Evolutionary conservation across 306 rosid species (phyloP).

Genomic region (Quercus robur): DNA sequence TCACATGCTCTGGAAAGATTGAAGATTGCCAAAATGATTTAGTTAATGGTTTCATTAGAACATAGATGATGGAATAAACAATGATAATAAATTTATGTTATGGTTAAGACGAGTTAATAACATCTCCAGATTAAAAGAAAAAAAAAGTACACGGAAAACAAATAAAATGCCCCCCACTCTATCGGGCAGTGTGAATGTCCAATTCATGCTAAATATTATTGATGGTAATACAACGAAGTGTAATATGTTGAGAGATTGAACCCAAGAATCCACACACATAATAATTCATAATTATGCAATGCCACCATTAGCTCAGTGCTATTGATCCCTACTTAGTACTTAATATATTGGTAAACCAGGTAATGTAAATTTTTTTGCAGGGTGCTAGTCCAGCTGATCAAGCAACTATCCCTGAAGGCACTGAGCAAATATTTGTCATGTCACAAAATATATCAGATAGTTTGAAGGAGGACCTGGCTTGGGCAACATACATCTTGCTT

Average conservation of each 20-base stretch:
- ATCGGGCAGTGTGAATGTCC: too few species aligned
- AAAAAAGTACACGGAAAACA: too few species aligned
- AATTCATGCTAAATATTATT: too few species aligned
- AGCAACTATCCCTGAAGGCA: slow-evolving; percentile 58
- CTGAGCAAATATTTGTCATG: slow-evolving; percentile 74
- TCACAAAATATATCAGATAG: slow-evolving; percentile 44
- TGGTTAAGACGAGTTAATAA: background rate
- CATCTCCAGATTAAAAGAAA: too few species aligned
- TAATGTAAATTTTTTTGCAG: slow-evolving; percentile 35
- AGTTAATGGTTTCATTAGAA: background rate
- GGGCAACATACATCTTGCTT: slow-evolving; percentile 80
- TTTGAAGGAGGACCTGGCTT: slow-evolving; percentile 80
- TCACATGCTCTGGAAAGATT: background rate
- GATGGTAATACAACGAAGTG: background rate
- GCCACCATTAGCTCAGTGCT: background rate
- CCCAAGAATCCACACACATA: background rate
- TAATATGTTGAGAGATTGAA: background rate
- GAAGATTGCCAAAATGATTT: background rate
- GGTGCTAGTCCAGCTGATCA: slow-evolving; percentile 71
- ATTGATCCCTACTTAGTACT: background rate
- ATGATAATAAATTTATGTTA: background rate
- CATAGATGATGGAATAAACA: too few species aligned
- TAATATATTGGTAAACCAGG: background rate
- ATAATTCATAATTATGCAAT: background rate
- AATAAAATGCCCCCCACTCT: too few species aligned